Evolutionary conservation across 257 asterid genomes (phyloP).

Genomic region (Euphrasia confusa): DNA sequence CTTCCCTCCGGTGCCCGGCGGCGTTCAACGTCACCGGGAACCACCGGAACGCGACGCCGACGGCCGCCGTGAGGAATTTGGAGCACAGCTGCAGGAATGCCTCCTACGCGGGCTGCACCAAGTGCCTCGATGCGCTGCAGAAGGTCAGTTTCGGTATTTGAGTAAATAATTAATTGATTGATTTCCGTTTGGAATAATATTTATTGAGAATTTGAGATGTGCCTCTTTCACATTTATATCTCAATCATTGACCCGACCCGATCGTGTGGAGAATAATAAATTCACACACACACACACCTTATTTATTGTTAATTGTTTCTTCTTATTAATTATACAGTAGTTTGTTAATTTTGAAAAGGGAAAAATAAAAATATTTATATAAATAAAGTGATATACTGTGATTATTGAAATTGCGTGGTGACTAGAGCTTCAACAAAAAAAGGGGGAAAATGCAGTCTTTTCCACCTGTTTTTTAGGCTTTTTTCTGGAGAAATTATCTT

Average conservation of each 20-base stretch:
- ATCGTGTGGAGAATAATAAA: slow-evolving; percentile 14
- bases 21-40: slow-evolving; percentile 64
- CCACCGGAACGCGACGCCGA: slow-evolving; percentile 60
- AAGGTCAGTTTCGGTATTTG: slow-evolving; percentile 51
- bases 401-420: slow-evolving; percentile 25
- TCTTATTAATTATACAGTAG: neutral
- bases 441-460: neutral
- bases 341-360: too few species aligned
- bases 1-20: slow-evolving; percentile 67
- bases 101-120: slow-evolving; percentile 80
- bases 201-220: neutral
- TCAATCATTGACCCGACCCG: slow-evolving; percentile 25
- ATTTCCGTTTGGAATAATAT: neutral
- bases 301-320: neutral
- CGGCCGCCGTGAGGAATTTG: slow-evolving; percentile 77
- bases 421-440: slow-evolving; percentile 27
- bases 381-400: too few species aligned
- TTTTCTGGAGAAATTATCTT: slow-evolving; percentile 17
- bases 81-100: slow-evolving; percentile 75
- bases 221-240: slow-evolving; percentile 26
- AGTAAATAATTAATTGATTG: neutral
- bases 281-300: neutral
- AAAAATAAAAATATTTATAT: too few species aligned
- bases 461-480: slow-evolving; percentile 28
- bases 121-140: slow-evolving; percentile 78